Conservation (phyloP, 208 protist species). For the Leishmania lainsoni region DNA sequence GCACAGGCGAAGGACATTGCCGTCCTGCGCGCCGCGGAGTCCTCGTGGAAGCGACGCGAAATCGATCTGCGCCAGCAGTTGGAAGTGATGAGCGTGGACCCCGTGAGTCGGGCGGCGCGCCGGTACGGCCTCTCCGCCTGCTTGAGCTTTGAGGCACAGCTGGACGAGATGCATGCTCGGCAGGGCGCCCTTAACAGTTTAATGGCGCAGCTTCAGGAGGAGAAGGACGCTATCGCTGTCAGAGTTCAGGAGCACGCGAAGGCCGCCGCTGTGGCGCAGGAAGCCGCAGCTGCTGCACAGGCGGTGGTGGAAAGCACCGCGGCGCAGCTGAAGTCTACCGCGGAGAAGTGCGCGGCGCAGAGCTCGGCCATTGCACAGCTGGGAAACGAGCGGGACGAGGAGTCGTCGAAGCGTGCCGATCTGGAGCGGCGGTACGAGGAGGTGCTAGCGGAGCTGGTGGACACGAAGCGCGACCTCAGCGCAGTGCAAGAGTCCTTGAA, state of each 20-base stretch:
- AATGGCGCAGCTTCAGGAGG: neutral
- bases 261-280: neutral
- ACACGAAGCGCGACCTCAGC: conserved; percentile 12
- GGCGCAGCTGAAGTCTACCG: conserved; percentile 8
- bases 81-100: conserved; percentile 63
- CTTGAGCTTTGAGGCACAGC: conserved; percentile 49
- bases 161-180: conserved; percentile 38
- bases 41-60: conserved; percentile 65
- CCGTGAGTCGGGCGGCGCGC: conserved; percentile 67
- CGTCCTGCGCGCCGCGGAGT: conserved; percentile 40
- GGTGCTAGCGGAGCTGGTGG: conserved; percentile 23
- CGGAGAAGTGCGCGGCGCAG: conserved; percentile 4
- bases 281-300: neutral
- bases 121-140: conserved; percentile 72
- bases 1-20: conserved; percentile 44
- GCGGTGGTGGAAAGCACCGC: conserved; percentile 8
- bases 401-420: neutral
- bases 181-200: conserved; percentile 12
- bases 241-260: neutral
- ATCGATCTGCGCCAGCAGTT: conserved; percentile 54
- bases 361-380: neutral
- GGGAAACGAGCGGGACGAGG: conserved; percentile 4
- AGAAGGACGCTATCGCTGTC: conserved; percentile 15
- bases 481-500: conserved; percentile 24
- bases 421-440: conserved; percentile 20